Conservation (phyloP, 2,329 filamentous ascomycete genomes). For the Cercospora sojina region DNA sequence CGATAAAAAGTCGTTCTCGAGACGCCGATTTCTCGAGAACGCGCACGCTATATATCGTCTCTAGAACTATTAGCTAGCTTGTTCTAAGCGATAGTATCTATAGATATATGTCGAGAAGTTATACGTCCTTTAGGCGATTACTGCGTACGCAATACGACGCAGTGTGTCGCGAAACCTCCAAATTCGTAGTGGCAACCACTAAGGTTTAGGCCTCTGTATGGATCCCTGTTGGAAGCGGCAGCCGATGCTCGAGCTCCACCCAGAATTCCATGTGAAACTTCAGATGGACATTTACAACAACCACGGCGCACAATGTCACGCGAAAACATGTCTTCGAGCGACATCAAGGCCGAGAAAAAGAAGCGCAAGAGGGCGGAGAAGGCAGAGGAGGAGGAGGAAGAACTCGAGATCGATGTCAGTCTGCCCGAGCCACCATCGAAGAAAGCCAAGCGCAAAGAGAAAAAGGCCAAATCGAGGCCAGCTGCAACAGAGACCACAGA, state of each 20-base stretch:
- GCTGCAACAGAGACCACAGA: constrained; percentile 17
- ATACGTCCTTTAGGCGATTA: no score
- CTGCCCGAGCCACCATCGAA: constrained; percentile 95
- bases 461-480: constrained; percentile 57
- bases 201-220: no score
- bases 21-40: no score
- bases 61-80: no score
- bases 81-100: no score
- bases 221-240: background rate
- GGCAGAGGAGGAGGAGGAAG: constrained; percentile 48
- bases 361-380: constrained; percentile 67
- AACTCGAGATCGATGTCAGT: constrained; percentile 80
- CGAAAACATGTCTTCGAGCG: constrained; percentile 18
- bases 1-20: no score
- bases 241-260: constrained; percentile 9
- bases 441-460: constrained; percentile 83
- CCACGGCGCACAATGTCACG: constrained; percentile 5
- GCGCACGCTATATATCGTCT: no score
- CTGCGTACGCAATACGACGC: no score
- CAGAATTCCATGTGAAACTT: constrained; percentile 6
- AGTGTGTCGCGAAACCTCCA: no score
- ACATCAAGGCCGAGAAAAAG: constrained; percentile 19
- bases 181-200: no score
- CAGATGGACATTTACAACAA: background rate
- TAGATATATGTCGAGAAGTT: no score